Percentiles rank a stretch among this genome's conserved stretches.
Evolutionary conservation across 2,329 filamentous ascomycete species (phyloP).

Genomic region (Colletotrichum phormii): DNA sequence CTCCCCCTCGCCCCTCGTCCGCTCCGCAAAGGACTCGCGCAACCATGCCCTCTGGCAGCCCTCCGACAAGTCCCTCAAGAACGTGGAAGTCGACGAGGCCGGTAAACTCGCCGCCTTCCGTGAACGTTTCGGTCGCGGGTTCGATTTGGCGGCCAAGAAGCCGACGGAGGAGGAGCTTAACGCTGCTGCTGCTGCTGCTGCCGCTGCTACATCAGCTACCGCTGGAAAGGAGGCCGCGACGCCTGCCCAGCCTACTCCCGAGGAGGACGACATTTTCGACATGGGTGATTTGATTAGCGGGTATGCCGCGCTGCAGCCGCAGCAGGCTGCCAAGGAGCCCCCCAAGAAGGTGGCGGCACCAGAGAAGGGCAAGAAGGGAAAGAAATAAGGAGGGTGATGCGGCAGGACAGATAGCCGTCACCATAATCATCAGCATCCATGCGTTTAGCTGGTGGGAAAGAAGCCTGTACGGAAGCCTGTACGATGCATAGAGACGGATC

Average conservation of each 20-base stretch:
- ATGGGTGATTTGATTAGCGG: slow-evolving; percentile 64
- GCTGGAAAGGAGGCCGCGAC: slow-evolving; percentile 41
- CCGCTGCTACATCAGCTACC: neutral
- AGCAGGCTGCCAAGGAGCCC: slow-evolving; percentile 45
- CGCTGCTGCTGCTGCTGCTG: neutral
- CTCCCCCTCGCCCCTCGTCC: slow-evolving; percentile 72
- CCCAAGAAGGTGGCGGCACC: slow-evolving; percentile 53
- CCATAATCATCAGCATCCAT: neutral
- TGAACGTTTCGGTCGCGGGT: slow-evolving; percentile 83
- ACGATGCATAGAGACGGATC: slow-evolving; percentile 22
- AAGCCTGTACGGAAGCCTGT: slow-evolving; percentile 1
- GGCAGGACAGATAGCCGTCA: slow-evolving; percentile 34
- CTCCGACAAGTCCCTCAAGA: slow-evolving; percentile 80
- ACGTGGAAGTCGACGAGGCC: slow-evolving; percentile 95
- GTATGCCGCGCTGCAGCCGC: slow-evolving; percentile 52
- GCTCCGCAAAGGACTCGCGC: slow-evolving; percentile 81
- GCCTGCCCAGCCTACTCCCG: slow-evolving; percentile 28
- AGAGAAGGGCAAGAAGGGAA: slow-evolving; percentile 54
- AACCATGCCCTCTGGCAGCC: slow-evolving; percentile 96
- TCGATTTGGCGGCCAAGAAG: slow-evolving; percentile 70
- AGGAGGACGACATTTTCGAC: slow-evolving; percentile 42
- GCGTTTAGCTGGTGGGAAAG: neutral
- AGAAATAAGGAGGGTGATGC: slow-evolving; percentile 51
- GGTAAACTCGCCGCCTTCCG: slow-evolving; percentile 90
- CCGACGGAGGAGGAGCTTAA: slow-evolving; percentile 24